Evolutionary conservation across 1,284 basidiomycete genomes (phyloP), one percentile per base, ranked within the genome.

Genomic region (Schizophyllum amplum): DNA sequence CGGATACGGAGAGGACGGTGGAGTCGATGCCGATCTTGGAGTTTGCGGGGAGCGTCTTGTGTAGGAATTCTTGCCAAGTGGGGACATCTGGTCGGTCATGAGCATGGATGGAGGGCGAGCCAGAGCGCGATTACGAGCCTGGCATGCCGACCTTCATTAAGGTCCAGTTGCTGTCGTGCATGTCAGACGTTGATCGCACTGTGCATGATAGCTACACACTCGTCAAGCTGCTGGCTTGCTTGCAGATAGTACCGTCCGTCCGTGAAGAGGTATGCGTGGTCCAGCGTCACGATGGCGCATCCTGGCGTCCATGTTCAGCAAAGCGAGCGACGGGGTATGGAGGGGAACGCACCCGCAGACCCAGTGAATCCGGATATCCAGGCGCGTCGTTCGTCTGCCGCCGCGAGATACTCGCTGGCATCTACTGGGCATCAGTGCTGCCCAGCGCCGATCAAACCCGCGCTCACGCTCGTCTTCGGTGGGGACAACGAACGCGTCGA

Each of bases 221-320:
- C 66, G 66, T 96, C 92, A 52, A 99, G 76, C 73, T 99, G 90
- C 65, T 95, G 84, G 59, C 81, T 84, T 0, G 95, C 96, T 72
- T 98, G 96, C 13, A 97, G 74, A 67, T 90, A 97, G 71, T 98
- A 99, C 50, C 96, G 77, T 1, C 95, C 95, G 73, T 98, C 95
- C 1, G 94, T 97, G 69, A 94, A 95, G 52, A 94, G 75, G 60
- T 78, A 85, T 0, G 92, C 93, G 24, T 83, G 76, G 24, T 84
- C 76, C 53, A 75, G 69, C 0, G 92, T 94, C 21, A 98, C 77
- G 52, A 96, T 72, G 15, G 92, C 96, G 64, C 82, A 89, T 60
- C 91, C 90, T 90, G 61, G 24, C 52, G 9, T 26, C 22, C 6
- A 22, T 24, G 51, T 24, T 27, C 51, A 33, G 46, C 47, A 56